phyloP scores from a whole-genome alignment of 352 stramenopile species.

The Hyaloperonospora brassicae region DNA sequence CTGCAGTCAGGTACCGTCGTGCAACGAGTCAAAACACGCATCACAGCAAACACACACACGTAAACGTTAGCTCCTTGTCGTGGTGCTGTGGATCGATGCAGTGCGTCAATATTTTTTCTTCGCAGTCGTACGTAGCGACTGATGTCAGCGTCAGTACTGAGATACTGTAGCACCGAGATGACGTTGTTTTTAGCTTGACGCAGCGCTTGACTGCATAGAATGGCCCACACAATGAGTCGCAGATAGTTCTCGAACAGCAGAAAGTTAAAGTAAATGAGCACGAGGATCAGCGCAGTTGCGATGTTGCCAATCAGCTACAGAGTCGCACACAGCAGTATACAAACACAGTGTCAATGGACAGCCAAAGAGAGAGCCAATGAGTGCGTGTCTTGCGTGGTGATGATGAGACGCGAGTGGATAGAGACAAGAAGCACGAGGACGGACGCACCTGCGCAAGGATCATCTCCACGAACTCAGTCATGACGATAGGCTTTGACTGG shows the following conservation, averaged over 20 bases:
- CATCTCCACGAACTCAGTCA: constrained; percentile 79
- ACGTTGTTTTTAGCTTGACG: constrained; percentile 83
- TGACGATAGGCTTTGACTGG: constrained; percentile 9
- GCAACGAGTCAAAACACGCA: background rate
- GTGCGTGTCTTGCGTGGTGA: no score
- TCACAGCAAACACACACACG: no score
- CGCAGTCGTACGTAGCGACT: constrained; percentile 40
- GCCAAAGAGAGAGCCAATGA: no score
- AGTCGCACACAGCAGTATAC: background rate
- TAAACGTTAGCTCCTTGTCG: no score
- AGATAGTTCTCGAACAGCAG: constrained; percentile 86
- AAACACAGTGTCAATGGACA: background rate
- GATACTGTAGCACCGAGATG: constrained; percentile 69
- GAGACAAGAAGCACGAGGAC: constrained; percentile 2
- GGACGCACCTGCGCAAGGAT: constrained; percentile 67
- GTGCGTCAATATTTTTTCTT: background rate
- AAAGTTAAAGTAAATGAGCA: constrained; percentile 88
- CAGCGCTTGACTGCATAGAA: constrained; percentile 80
- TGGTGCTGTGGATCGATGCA: no score
- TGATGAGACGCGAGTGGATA: background rate
- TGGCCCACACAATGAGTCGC: constrained; percentile 80
- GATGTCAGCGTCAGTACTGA: constrained; percentile 75
- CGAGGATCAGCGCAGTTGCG: constrained; percentile 75
- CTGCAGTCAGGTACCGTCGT: constrained; percentile 21
- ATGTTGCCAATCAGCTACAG: constrained; percentile 82